These are phyloP conservation scores for Anthostomella pinea DNA, from an alignment of 2,329 filamentous ascomycete genomes.

Conservation along the genomic window DNA sequence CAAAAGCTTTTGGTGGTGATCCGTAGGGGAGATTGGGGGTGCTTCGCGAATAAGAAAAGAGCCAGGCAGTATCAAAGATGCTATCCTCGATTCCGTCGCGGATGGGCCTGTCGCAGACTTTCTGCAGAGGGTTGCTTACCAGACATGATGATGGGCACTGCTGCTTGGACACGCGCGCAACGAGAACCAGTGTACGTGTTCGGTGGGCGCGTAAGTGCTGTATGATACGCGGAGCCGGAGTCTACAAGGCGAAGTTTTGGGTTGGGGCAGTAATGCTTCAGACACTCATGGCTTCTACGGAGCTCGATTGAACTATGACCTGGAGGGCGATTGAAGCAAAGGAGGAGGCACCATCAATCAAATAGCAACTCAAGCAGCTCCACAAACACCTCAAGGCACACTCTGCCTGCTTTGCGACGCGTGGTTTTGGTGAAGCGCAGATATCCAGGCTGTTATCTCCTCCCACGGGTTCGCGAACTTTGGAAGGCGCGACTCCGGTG, in stretches of 20 bases:
- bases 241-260: conserved; percentile 23
- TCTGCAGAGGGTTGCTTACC: conserved; percentile 29
- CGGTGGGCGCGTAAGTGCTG: conserved; percentile 7
- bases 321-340: conserved; percentile 21
- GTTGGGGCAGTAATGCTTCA: conserved; percentile 15
- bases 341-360: conserved; percentile 11
- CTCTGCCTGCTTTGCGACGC: not conserved
- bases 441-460: too few species aligned
- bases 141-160: conserved; percentile 27
- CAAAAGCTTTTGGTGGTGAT: not conserved
- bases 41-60: not conserved
- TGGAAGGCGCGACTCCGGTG: not conserved
- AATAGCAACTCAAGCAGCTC: too few species aligned
- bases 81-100: not conserved
- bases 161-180: conserved; percentile 10
- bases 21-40: conserved; percentile 1
- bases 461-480: too few species aligned
- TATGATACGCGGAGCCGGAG: conserved; percentile 15
- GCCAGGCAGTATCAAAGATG: conserved; percentile 6
- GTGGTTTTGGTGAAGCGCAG: too few species aligned
- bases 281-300: conserved; percentile 34
- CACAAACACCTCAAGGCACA: not conserved
- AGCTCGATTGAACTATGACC: conserved; percentile 29
- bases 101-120: conserved; percentile 12
- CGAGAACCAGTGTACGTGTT: conserved; percentile 11